Evolutionary conservation across 2,329 filamentous ascomycete species (phyloP).

Genomic region (Dothistroma pini): DNA sequence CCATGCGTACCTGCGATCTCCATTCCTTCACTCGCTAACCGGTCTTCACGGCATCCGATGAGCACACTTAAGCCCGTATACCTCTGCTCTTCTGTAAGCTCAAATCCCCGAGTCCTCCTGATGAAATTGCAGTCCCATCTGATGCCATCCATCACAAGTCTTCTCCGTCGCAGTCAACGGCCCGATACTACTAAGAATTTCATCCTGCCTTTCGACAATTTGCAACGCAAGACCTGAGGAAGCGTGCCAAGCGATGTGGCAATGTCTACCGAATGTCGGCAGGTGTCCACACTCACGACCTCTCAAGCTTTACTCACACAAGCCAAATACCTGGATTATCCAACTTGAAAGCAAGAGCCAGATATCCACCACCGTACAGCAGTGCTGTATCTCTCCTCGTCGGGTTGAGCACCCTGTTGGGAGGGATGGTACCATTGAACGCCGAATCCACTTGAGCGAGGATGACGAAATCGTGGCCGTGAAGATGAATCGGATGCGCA

Average conservation of each 20-base stretch:
- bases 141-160: slow-evolving; percentile 15
- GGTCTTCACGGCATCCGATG: no score
- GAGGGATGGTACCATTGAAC: slow-evolving; percentile 27
- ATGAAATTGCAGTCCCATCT: slow-evolving; percentile 14
- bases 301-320: slow-evolving; percentile 32
- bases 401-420: slow-evolving; percentile 41
- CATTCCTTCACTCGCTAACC: no score
- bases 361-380: slow-evolving; percentile 43
- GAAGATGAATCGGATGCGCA: slow-evolving; percentile 48
- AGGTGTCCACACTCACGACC: neutral
- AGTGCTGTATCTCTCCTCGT: slow-evolving; percentile 47
- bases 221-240: slow-evolving; percentile 26
- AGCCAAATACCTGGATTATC: slow-evolving; percentile 52
- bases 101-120: slow-evolving; percentile 21
- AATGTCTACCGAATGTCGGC: slow-evolving; percentile 13
- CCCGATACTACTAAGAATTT: slow-evolving; percentile 18
- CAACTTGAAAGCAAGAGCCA: slow-evolving; percentile 48
- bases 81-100: neutral
- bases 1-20: no score
- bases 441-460: slow-evolving; percentile 21
- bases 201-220: slow-evolving; percentile 24
- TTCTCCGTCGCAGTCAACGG: slow-evolving; percentile 10
- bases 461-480: slow-evolving; percentile 41
- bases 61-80: no score
- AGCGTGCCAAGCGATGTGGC: slow-evolving; percentile 28